Base-by-base conservation (phyloP, 2,329 filamentous ascomycete species). In the Ascochyta fabae region DNA sequence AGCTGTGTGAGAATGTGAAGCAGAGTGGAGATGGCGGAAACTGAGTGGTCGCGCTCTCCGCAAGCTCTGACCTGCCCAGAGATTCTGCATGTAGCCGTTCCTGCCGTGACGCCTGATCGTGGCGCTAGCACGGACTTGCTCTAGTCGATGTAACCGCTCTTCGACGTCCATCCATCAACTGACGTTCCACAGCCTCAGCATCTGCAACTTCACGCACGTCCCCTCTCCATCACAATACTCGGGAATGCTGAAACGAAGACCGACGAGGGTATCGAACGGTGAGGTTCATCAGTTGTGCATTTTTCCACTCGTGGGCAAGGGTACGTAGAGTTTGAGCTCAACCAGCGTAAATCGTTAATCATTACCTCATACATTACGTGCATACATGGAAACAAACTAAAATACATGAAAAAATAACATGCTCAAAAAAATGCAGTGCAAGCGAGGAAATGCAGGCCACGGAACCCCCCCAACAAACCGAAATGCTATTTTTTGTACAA, bases 301-400 rank as follows among this genome's bases (percentile, higher is more conserved):
- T 45, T 16, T 34, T 16, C n/a, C 36, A 47, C 16, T 36, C 16
- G 24, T 26, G 34, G n/a, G 40, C 15, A 24, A 39, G 33, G 19
- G 43, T 24, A 36, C 6, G 39, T 44, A 23, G 9, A 43, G 22
- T 29, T 35, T 29, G 29, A 2, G 22, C 29, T 38, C 38, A n/a
- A 47, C 10, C 40, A 40, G 23, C 23, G 29, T 49, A 6, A 39
- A 27, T 56, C 53, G 39, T 56, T 47, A 48, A 36, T 62, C 61
- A 66, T 66, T 66, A 65, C 51, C 56, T 53, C 58, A 63, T 66
- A 69, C 65, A 67, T 67, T 65, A 64, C 52, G 44, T 50, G 54
- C 49, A 56, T 50, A 58, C 48, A 60, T 51, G 45, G 47, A 47
- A 56, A 57, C 39, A 56, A 58, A 53, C 56, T 67, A 70, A 49